phyloP scores from a whole-genome alignment of 176 grass and related monocot genomes.

The Triticum monococcum region DNA sequence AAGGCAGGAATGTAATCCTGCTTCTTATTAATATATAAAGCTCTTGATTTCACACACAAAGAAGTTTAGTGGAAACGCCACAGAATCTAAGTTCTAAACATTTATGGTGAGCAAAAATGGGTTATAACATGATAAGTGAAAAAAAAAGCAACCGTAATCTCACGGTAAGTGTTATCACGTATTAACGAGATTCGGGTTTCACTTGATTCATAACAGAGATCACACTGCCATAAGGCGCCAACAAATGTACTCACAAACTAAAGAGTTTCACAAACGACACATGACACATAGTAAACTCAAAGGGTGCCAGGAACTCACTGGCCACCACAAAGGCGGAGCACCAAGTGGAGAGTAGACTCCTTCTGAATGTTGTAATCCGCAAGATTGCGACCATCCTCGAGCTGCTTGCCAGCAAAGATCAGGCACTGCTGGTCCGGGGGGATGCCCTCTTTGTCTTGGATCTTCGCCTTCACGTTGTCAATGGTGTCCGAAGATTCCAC shows the following conservation, averaged over 20 bases:
- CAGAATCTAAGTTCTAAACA: no score
- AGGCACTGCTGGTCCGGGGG: constrained; percentile 63
- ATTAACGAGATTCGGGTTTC: neutral
- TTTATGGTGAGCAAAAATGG: no score
- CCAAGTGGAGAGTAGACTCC: no score
- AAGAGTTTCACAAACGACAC: neutral
- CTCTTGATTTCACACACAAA: no score
- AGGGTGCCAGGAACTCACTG: no score
- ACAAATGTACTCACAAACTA: neutral
- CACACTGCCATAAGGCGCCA: neutral
- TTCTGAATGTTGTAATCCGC: no score
- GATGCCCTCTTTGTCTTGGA: constrained; percentile 72
- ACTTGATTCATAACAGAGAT: neutral
- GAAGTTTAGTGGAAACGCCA: no score
- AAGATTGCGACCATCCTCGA: constrained; percentile 35
- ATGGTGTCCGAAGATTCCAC: constrained; percentile 30
- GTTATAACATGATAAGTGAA: no score
- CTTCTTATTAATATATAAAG: no score
- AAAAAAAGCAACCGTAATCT: neutral
- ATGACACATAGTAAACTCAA: neutral
- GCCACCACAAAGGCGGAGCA: no score
- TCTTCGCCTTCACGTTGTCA: constrained; percentile 50
- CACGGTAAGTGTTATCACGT: neutral
- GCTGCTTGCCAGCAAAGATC: constrained; percentile 56
- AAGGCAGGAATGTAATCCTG: no score